phyloP scores from a whole-genome alignment of 495 filamentous ascomycete genomes.

The Penicillium maclennaniae region DNA sequence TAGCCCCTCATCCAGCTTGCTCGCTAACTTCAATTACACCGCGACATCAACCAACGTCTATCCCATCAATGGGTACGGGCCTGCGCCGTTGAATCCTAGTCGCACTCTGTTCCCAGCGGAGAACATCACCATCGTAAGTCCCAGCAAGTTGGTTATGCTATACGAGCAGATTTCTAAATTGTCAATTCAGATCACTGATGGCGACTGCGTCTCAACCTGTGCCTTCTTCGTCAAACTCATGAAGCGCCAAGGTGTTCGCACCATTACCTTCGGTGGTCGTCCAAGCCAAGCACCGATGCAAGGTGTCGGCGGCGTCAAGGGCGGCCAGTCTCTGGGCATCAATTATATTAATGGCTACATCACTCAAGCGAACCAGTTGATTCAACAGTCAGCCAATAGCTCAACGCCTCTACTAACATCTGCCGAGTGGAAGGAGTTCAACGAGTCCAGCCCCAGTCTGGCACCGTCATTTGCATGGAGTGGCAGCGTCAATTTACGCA shows the following conservation, averaged over 20 bases:
- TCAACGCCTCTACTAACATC: conserved; percentile 26
- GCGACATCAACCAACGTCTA: conserved; percentile 29
- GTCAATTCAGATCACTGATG: conserved; percentile 44
- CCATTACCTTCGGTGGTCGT: conserved; percentile 59
- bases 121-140: conserved; percentile 46
- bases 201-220: conserved; percentile 63
- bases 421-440: conserved; percentile 32
- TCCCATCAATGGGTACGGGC: conserved; percentile 41
- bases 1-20: conserved; percentile 43
- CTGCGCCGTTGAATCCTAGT: conserved; percentile 23
- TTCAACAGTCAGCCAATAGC: conserved; percentile 16
- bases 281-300: conserved; percentile 56
- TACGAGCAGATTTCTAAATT: not conserved
- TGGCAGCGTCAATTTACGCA: conserved; percentile 25
- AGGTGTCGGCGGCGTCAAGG: conserved; percentile 58
- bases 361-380: conserved; percentile 17
- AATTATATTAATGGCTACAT: conserved; percentile 34
- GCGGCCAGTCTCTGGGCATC: conserved; percentile 32
- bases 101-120: conserved; percentile 42
- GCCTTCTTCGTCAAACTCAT: conserved; percentile 56
- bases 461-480: conserved; percentile 19
- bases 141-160: not conserved
- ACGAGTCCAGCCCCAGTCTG: conserved; percentile 20
- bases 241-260: conserved; percentile 53
- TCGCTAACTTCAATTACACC: conserved; percentile 48